Evolutionary conservation across 2,329 filamentous ascomycete genomes (phyloP).

Genomic region (Scedosporium aurantiacum): DNA sequence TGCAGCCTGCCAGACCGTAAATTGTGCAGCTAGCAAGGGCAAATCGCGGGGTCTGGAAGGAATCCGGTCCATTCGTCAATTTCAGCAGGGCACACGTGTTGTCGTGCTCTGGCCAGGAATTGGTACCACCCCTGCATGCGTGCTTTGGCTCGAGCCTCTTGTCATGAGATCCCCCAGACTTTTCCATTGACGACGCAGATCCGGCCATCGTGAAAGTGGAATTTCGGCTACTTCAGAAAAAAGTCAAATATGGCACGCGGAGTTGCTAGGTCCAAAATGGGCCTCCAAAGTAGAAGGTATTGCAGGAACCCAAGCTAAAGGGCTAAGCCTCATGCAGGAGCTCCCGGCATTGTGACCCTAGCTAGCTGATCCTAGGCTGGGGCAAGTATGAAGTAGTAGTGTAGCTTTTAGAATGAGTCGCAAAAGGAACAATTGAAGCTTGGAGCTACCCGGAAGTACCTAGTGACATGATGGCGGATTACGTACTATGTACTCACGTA

Average conservation of each 20-base stretch:
- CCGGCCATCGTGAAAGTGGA: not conserved
- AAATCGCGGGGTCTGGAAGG: not conserved
- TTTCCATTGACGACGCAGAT: not conserved
- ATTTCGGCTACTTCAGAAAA: not conserved
- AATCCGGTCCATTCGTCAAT: not conserved
- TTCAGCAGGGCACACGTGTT: not conserved
- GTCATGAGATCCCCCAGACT: slow-evolving; percentile 5
- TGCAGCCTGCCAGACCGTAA: not conserved
- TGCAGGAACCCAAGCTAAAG: not conserved
- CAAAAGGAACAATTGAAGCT: not conserved
- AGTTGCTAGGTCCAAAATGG: not conserved
- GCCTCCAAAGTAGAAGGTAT: not conserved
- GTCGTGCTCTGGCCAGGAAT: not conserved
- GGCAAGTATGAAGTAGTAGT: not conserved
- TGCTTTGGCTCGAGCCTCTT: not conserved
- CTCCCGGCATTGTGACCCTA: not conserved
- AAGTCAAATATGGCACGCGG: not conserved
- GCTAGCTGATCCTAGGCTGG: not conserved
- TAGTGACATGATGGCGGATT: not conserved
- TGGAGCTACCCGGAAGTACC: not conserved
- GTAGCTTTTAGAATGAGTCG: not conserved
- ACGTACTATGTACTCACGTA: not conserved
- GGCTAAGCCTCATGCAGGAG: not conserved
- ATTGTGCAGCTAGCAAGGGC: not conserved
- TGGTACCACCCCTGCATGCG: not conserved